Evolutionary conservation across 1,139 yeast genomes (phyloP), one percentile per base, ranked within the genome.

Genomic region (Kluyveromyces sp.): DNA sequence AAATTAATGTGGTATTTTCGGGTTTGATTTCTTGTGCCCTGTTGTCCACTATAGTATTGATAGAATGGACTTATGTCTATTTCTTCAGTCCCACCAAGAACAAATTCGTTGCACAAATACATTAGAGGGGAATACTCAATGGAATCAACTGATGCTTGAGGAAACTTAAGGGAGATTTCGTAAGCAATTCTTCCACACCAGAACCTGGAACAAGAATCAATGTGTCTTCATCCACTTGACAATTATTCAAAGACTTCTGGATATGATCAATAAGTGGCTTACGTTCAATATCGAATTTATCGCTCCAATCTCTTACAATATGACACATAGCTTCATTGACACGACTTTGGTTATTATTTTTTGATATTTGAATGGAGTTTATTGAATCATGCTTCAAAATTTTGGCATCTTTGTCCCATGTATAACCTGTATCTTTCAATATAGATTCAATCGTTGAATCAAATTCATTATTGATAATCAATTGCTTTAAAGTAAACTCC

Each of bases 281-380:
- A 2, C 82, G 63, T 57, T 83, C 89, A 2, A 51, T 50, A 2
- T 60, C 68, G 8, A 73, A 77, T 8, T 62, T 58, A 0, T 52
- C 52, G 2, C 78, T 66, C 92, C 94, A 88, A 60, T 88, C 96
- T 42, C 96, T 69, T 4, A 80, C 75, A 50, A 75, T 77, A 63
- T 87, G 96, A 41, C 87, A 80, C 42, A 88, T 57, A 3, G 86
- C 70, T 60, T 88, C 96, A 35, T 81, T 73, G 0, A 84, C 87
- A 43, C 81, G 66, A 51, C 30, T 65, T 62, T 35, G 71, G 61
- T 25, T 69, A 53, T 34, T 41, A n/a, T 28, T 41, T 21, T 41
- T 35, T 4, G 39, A 42, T 25, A 42, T 37, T n/a, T 30, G 41
- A 21, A 31, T 36, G 10, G n/a, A 25, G 15, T 21, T 42, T n/a